Evolutionary conservation across 2,329 filamentous ascomycete genomes (phyloP).

Genomic region (Pleurostoma richardsiae): DNA sequence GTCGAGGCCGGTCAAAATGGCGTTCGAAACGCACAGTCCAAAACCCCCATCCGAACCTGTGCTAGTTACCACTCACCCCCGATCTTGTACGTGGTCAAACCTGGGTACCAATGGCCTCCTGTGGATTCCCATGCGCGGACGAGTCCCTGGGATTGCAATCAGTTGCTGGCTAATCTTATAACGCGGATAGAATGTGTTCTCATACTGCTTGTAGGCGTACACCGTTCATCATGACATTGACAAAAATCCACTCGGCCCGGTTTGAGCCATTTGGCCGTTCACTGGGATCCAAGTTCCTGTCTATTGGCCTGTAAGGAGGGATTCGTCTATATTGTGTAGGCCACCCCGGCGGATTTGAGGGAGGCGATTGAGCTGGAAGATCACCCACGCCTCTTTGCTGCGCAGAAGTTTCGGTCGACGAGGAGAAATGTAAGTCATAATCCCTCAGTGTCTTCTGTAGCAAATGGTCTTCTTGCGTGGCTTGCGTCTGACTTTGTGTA

Average conservation of each 20-base stretch:
- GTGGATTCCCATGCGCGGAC: constrained; percentile 17
- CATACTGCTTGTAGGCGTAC: constrained; percentile 19
- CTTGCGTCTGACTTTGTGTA: constrained; percentile 6
- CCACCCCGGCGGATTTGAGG: constrained; percentile 18
- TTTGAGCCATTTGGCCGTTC: constrained; percentile 18
- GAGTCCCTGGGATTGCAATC: constrained; percentile 4
- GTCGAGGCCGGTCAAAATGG: no score
- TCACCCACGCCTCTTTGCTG: constrained; percentile 6
- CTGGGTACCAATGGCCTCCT: constrained; percentile 13
- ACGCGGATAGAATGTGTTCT: not conserved
- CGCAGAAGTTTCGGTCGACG: not conserved
- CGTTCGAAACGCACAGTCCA: no score
- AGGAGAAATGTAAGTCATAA: constrained; percentile 20
- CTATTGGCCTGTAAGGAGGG: constrained; percentile 19
- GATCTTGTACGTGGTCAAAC: constrained; percentile 14
- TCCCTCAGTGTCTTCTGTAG: constrained; percentile 15
- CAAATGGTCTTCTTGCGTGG: constrained; percentile 12
- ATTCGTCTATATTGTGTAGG: constrained; percentile 16
- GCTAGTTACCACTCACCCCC: constrained; percentile 12
- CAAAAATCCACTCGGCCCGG: constrained; percentile 14
- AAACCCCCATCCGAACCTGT: no score
- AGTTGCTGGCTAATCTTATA: not conserved
- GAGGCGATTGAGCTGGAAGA: constrained; percentile 8
- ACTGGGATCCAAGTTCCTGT: constrained; percentile 13
- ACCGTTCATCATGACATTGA: constrained; percentile 20